Base-by-base conservation (phyloP, 2,329 filamentous ascomycete genomes). In the Orbilia ellipsospora region DNA sequence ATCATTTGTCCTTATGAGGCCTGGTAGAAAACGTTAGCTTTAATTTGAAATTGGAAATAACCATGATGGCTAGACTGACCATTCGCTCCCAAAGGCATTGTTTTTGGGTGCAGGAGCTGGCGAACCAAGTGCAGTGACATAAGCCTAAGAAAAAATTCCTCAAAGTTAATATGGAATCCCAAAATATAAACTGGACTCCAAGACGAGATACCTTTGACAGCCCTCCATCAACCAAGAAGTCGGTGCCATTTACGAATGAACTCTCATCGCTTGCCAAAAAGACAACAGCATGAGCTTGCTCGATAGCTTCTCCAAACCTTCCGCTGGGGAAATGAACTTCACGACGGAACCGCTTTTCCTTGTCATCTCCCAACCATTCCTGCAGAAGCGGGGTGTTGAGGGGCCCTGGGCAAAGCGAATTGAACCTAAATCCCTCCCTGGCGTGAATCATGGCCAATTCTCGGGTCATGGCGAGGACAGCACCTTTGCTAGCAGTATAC, bases 161-260 rank as follows among this genome's bases (percentile, higher is more conserved):
- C 7, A 54, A 20, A 55, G n/a, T 26, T 45, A 40, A 15, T 20
- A 60, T 26, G 67, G 28, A 45, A 12, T 6, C 16, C 13, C 5
- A n/a, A 57, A 18, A n/a, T n/a, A 16, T 18, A 26, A 36, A 23
- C 1, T 31, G 12, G 31, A 16, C 18, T 50, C 16, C 63, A 42
- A 42, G 50, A 60, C 13, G 18, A 10, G 31, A 15, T 80, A 85
- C 87, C 86, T 92, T 97, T 80, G 90, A 94, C 92, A 99, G 92
- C 74, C 94, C 94, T 72, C 95, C 95, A 80, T 99, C 95, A 26
- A 98, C 93, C 3, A 96, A 90, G 84, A 98, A 96, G 82, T 98
- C 95, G 73, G 88, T 90, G 10, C 92, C 93, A 78, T 95, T 96
- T 80, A 96, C 91, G 80, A 96, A 96, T 85, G 91, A 92, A 80